Conservation (phyloP, 2,329 filamentous ascomycete genomes). For the Helminthosporium solani region DNA sequence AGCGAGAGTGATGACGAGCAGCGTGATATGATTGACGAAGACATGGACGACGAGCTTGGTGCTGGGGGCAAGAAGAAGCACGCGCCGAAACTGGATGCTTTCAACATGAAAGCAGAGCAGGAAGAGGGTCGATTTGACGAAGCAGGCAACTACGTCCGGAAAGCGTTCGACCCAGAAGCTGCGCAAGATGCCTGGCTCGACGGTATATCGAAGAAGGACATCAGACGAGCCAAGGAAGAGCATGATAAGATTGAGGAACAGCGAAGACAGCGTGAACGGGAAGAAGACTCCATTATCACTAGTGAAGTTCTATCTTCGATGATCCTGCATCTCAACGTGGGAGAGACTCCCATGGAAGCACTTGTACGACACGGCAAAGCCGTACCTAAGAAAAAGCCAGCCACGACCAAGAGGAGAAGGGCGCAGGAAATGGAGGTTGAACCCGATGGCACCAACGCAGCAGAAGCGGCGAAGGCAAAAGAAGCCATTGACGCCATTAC, state of each 20-base stretch:
- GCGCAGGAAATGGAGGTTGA: conserved; percentile 70
- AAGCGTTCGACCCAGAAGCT: conserved; percentile 84
- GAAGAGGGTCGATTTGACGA: conserved; percentile 94
- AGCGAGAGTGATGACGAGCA: conserved; percentile 63
- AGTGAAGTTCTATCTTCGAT: conserved; percentile 72
- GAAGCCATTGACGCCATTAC: conserved; percentile 79
- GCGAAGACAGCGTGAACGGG: conserved; percentile 66
- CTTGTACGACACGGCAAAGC: conserved; percentile 75
- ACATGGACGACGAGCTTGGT: conserved; percentile 84
- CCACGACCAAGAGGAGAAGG: conserved; percentile 44
- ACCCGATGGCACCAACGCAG: conserved; percentile 58
- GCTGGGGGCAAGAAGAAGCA: conserved; percentile 88
- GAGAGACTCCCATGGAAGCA: conserved; percentile 87
- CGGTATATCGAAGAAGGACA: conserved; percentile 89
- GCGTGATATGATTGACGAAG: conserved; percentile 65
- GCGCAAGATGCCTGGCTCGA: conserved; percentile 91
- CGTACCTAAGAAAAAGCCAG: conserved; percentile 49
- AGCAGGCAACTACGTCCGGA: conserved; percentile 85
- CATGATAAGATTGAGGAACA: conserved; percentile 83
- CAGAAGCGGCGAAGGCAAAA: conserved; percentile 68
- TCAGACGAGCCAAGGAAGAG: conserved; percentile 82
- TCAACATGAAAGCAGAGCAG: conserved; percentile 88
- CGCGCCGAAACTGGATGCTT: conserved; percentile 91
- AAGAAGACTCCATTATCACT: conserved; percentile 73
- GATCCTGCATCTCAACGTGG: conserved; percentile 70